These are phyloP conservation scores for Lyophyllum atratum DNA, from an alignment of 768 basidiomycete species.

Conservation along the genomic window DNA sequence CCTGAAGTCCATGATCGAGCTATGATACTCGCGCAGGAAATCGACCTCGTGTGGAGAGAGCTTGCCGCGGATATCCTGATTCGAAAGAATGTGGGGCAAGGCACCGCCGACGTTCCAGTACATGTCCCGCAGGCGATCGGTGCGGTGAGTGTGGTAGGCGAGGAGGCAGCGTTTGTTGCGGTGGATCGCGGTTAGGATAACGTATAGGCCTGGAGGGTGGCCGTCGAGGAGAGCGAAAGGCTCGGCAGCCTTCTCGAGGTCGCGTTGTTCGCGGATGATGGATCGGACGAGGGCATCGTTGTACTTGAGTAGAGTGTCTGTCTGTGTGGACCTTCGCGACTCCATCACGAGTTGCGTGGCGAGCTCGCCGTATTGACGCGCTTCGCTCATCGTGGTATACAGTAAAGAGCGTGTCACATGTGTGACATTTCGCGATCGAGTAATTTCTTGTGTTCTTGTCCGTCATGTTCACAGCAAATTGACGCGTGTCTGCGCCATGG, in stretches of 20 bases:
- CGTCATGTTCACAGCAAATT: too few relatives aligned
- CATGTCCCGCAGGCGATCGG: conserved; percentile 81
- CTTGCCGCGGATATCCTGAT: conserved; percentile 67
- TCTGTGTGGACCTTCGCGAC: conserved; percentile 80
- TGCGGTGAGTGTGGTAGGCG: conserved; percentile 87
- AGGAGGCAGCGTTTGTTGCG: conserved; percentile 96
- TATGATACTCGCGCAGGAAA: conserved; percentile 63
- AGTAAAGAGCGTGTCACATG: conserved; percentile 7
- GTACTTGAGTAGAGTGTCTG: conserved; percentile 87
- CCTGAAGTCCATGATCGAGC: conserved; percentile 81
- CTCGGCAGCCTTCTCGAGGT: conserved; percentile 65
- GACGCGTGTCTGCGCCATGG: too few relatives aligned
- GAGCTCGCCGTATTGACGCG: conserved; percentile 80
- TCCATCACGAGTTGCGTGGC: conserved; percentile 87
- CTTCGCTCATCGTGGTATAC: conserved; percentile 43
- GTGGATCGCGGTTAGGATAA: conserved; percentile 86
- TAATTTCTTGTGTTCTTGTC: too few relatives aligned
- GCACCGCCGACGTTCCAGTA: conserved; percentile 92
- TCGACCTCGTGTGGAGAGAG: conserved; percentile 75
- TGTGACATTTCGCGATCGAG: background rate
- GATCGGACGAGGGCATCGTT: conserved; percentile 86
- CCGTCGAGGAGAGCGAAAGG: conserved; percentile 39
- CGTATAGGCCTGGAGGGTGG: conserved; percentile 63
- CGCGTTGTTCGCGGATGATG: conserved; percentile 89
- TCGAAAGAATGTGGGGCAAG: conserved; percentile 76